Evolutionary conservation across 257 asterid genomes (phyloP).

Genomic region (Anisodus acutangulus): DNA sequence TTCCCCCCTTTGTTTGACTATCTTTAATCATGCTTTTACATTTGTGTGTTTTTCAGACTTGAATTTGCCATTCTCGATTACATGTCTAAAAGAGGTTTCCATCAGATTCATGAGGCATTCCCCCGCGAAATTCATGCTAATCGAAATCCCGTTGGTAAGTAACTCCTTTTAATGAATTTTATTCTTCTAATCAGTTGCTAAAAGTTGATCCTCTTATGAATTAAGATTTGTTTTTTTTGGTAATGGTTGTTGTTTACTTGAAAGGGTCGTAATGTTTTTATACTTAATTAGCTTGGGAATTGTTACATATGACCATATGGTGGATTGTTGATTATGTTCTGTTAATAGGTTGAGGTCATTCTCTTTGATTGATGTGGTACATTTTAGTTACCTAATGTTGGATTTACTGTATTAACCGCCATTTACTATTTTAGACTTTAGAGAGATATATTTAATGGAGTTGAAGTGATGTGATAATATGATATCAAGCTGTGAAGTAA

Average conservation of each 20-base stretch:
- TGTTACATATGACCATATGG: slow-evolving; percentile 7
- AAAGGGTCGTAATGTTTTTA: background rate
- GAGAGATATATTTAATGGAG: slow-evolving; percentile 6
- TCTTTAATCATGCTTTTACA: slow-evolving; percentile 14
- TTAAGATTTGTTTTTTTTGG: background rate
- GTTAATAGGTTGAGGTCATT: background rate
- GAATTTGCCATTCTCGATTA: slow-evolving; percentile 49
- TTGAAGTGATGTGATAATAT: background rate
- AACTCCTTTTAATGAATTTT: background rate
- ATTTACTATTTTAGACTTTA: background rate
- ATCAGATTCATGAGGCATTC: slow-evolving; percentile 38
- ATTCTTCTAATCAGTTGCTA: background rate
- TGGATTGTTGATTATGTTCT: background rate
- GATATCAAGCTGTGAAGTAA: background rate
- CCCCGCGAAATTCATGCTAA: slow-evolving; percentile 42
- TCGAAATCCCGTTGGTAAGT: slow-evolving; percentile 40
- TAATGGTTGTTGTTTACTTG: background rate
- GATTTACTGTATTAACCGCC: background rate
- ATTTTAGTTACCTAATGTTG: background rate
- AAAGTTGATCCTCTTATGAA: background rate
- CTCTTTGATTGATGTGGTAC: slow-evolving; percentile 4
- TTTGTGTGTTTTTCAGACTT: slow-evolving; percentile 41
- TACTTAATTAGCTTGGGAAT: slow-evolving; percentile 1
- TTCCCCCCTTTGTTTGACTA: background rate
- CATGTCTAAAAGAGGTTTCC: slow-evolving; percentile 43